A percentile compares a stretch with the other conserved stretches of the same genome.
phyloP scores from a whole-genome alignment of 2,329 filamentous ascomycete genomes.

The Pochonia chlamydosporia region DNA sequence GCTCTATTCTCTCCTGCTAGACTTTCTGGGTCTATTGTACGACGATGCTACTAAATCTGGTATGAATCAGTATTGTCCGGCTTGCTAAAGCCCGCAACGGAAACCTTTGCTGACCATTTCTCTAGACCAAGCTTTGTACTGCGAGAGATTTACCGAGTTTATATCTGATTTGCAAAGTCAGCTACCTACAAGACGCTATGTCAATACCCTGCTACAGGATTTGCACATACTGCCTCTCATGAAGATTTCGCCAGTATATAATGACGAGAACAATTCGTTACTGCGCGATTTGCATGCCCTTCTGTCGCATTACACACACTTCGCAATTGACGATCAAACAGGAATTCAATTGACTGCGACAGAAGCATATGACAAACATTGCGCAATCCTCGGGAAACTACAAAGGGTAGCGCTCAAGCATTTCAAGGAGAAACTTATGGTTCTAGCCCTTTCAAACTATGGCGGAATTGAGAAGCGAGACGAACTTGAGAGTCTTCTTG shows the following conservation, averaged over 20 bases:
- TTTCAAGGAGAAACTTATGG: constrained; percentile 86
- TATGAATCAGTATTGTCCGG: too few species aligned
- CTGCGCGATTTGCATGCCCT: constrained; percentile 75
- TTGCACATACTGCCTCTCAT: constrained; percentile 76
- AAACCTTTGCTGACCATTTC: not conserved
- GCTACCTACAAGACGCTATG: constrained; percentile 86
- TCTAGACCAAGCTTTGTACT: constrained; percentile 47
- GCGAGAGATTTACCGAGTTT: constrained; percentile 89
- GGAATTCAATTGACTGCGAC: constrained; percentile 67
- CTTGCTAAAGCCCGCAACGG: too few species aligned
- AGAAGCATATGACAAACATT: constrained; percentile 76
- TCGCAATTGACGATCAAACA: constrained; percentile 87
- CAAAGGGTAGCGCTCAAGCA: constrained; percentile 73
- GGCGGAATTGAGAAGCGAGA: constrained; percentile 75
- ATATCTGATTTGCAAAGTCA: constrained; percentile 88
- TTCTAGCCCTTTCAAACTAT: constrained; percentile 88
- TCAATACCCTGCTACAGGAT: constrained; percentile 82
- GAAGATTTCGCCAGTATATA: constrained; percentile 71
- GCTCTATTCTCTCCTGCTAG: constrained; percentile 79
- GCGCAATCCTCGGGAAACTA: constrained; percentile 66
- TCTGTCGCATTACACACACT: constrained; percentile 81
- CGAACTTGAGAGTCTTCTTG: constrained; percentile 73
- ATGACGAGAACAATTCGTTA: constrained; percentile 66
- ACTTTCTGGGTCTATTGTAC: constrained; percentile 75
- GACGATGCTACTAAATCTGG: constrained; percentile 23